phyloP scores from a whole-genome alignment of 345 rosid genomes.

The Conringia planisiliqua region DNA sequence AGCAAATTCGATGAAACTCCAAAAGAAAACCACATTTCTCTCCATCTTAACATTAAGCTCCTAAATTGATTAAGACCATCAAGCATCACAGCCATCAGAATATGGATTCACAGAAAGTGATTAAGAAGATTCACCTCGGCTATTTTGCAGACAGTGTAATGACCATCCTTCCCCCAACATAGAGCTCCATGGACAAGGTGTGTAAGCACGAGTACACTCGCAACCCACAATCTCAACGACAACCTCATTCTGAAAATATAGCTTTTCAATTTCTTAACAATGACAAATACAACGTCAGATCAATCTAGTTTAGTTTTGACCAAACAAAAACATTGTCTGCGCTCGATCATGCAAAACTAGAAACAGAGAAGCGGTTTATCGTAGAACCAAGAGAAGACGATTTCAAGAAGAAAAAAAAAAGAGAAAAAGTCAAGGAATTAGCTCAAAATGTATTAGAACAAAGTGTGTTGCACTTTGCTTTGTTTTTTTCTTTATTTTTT shows the following conservation, averaged over 20 bases:
- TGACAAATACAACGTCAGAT: neutral
- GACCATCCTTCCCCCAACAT: constrained; percentile 89
- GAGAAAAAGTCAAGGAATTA: no score
- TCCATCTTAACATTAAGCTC: neutral
- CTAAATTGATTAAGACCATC: neutral
- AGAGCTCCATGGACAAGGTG: constrained; percentile 54
- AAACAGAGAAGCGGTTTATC: neutral
- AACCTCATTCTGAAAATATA: constrained; percentile 28
- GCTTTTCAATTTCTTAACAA: neutral
- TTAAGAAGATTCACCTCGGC: constrained; percentile 52
- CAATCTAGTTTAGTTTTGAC: neutral
- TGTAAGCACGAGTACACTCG: constrained; percentile 42
- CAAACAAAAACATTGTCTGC: neutral
- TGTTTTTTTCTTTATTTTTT: neutral
- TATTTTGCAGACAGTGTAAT: constrained; percentile 70
- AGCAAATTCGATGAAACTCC: neutral
- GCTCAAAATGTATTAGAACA: no score
- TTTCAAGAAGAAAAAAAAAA: no score
- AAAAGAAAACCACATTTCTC: neutral
- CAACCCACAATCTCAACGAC: constrained; percentile 34
- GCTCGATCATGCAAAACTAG: neutral
- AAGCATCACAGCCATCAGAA: neutral
- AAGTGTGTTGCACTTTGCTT: no score
- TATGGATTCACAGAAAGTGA: neutral
- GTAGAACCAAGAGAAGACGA: no score